A percentile compares a stretch with the other conserved stretches of the same genome.
These are phyloP conservation scores for Saccharomycopsis olivae DNA, from an alignment of 805 yeast species.

Conservation along the genomic window DNA sequence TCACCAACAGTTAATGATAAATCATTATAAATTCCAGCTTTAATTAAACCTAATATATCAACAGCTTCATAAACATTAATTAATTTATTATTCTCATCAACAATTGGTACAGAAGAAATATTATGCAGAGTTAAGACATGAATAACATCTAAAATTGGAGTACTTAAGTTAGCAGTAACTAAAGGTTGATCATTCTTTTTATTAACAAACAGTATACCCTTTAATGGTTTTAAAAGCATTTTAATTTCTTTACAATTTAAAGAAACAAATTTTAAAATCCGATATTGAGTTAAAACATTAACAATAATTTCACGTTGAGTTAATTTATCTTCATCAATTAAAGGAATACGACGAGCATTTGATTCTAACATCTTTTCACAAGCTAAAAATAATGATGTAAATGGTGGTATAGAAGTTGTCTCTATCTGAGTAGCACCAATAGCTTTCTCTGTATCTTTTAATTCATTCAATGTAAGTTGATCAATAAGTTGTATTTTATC, in stretches of 20 bases:
- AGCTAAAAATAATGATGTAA: constrained; percentile 81
- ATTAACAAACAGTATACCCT: constrained; percentile 57
- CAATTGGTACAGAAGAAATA: constrained; percentile 89
- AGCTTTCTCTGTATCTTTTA: constrained; percentile 76
- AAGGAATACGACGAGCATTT: constrained; percentile 85
- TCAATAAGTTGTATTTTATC: constrained; percentile 84
- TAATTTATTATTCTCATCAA: constrained; percentile 60
- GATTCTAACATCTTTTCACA: constrained; percentile 85
- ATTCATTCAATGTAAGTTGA: constrained; percentile 71
- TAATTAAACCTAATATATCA: constrained; percentile 84
- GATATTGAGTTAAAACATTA: constrained; percentile 88
- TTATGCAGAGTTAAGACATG: constrained; percentile 65
- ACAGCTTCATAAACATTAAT: constrained; percentile 93
- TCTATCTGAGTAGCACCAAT: constrained; percentile 82
- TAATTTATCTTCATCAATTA: constrained; percentile 88
- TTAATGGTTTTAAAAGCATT: constrained; percentile 66
- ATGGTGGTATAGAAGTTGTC: constrained; percentile 82
- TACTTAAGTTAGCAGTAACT: constrained; percentile 77
- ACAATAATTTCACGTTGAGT: constrained; percentile 92
- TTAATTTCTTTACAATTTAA: constrained; percentile 92
- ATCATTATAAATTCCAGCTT: constrained; percentile 91
- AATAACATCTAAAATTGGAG: constrained; percentile 91
- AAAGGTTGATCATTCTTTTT: constrained; percentile 32
- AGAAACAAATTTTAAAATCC: constrained; percentile 91
- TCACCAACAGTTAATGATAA: constrained; percentile 88